Base-by-base conservation (phyloP, 2,329 filamentous ascomycete genomes). In the Aspergillus texensis region DNA sequence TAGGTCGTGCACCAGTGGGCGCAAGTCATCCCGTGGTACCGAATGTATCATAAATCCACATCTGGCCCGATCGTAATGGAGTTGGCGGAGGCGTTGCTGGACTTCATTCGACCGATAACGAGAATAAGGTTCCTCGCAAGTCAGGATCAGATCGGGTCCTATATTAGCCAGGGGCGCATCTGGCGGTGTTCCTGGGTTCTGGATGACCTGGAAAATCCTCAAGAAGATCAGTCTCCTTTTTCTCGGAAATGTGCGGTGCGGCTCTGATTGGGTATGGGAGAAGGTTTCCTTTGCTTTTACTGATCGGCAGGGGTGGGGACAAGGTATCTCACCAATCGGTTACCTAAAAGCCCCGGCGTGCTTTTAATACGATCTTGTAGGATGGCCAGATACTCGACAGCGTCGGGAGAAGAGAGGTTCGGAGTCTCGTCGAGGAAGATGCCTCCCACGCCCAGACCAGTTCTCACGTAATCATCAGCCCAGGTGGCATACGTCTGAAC, bases 381-480 rank as follows among this genome's bases (percentile, higher is more conserved):
- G 14, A 26, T 24, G 1, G 19, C 12, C 41, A 68, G 55, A 50
- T 67, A 68, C 54, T 58, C 57, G 21, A 41, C 61, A 11, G 50
- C n/a, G 43, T 59, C 61, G 8, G 43, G n/a, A 0, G 61, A 53
- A 2, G 48, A 46, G n/a, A 61, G 62, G 39, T 68, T 68, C 16
- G 66, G 66, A 3, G 66, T 68, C 50, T 68, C 66, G 28, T 68
- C 66, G n/a, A 68, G 57, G 26, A 68, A 65, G 55, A 68, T 67
- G 6, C 66, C 66, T 4, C 61, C 53, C 9, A 68, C 39, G 32
- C 65, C 65, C 32, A 68, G 53, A 11, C 58, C 58, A 3, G 53
- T 63, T 19, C 53, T 30, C 32, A 58, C 64, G 24, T 63, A 48
- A 0, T 61, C 52, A 12, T 36, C 32, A 5, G 65, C 56, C 66